These are phyloP conservation scores for Ophiostoma sp. DNA, from an alignment of 2,329 filamentous ascomycete species.

Conservation along the genomic window DNA sequence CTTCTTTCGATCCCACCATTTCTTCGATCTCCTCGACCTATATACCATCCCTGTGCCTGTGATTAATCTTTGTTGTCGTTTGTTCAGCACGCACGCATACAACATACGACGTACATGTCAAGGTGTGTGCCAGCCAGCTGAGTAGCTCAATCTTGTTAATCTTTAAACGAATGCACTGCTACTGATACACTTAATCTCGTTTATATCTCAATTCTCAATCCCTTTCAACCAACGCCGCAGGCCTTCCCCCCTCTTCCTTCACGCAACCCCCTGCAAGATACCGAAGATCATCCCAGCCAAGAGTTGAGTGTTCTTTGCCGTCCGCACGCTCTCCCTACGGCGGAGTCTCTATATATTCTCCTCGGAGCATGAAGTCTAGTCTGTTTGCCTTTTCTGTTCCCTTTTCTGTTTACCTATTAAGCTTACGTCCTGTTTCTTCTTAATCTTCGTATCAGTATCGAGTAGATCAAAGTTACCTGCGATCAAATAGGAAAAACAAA, in stretches of 20 bases:
- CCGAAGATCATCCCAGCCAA: slow-evolving; percentile 7
- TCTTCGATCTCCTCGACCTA: neutral
- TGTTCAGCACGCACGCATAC: neutral
- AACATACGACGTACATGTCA: neutral
- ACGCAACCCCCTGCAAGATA: slow-evolving; percentile 3
- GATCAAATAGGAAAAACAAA: neutral
- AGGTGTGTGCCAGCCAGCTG: neutral
- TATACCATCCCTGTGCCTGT: neutral
- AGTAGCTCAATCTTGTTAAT: neutral
- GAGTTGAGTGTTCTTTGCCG: neutral
- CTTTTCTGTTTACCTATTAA: neutral
- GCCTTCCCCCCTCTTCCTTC: neutral
- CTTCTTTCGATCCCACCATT: neutral
- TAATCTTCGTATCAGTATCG: neutral
- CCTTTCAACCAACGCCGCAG: neutral
- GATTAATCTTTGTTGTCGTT: slow-evolving; percentile 1
- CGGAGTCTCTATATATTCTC: neutral
- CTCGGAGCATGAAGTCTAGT: neutral
- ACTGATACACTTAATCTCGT: neutral
- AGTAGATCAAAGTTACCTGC: neutral
- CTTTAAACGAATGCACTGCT: neutral
- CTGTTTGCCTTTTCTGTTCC: neutral
- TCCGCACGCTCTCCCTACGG: neutral
- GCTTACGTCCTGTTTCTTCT: neutral
- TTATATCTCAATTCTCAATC: neutral